phyloP scores from a whole-genome alignment of 2,329 filamentous ascomycete species.

The Exophiala xenobiotica region DNA sequence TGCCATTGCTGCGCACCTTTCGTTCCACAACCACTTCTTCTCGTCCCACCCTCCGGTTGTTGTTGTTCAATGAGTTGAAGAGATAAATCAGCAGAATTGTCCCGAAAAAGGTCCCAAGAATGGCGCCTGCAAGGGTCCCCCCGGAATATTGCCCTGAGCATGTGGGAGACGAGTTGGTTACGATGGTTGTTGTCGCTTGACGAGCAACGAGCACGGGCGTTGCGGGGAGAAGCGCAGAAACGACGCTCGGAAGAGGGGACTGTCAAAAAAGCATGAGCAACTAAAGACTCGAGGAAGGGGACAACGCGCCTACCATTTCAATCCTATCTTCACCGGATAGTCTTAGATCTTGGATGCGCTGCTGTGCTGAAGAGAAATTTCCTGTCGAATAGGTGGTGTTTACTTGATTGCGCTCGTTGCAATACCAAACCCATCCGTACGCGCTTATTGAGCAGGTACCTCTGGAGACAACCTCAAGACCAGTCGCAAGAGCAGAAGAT shows the following conservation, averaged over 20 bases:
- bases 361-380: background rate
- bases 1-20: slow-evolving; percentile 20
- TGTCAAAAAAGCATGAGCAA: slow-evolving; percentile 6
- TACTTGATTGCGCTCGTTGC: background rate
- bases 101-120: slow-evolving; percentile 31
- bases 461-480: too few species aligned
- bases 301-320: slow-evolving; percentile 19
- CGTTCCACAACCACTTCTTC: slow-evolving; percentile 29
- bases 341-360: background rate
- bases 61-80: slow-evolving; percentile 20
- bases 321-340: background rate
- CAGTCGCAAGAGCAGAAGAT: too few species aligned
- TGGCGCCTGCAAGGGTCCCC: slow-evolving; percentile 30
- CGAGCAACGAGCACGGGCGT: slow-evolving; percentile 22
- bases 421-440: slow-evolving; percentile 1
- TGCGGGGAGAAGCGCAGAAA: slow-evolving; percentile 18
- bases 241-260: slow-evolving; percentile 16
- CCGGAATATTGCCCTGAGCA: slow-evolving; percentile 30
- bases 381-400: background rate
- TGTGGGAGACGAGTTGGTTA: slow-evolving; percentile 14
- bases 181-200: slow-evolving; percentile 26
- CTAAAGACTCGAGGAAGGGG: background rate
- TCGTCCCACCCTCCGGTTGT: slow-evolving; percentile 11
- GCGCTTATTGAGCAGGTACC: background rate
- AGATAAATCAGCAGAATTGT: slow-evolving; percentile 30